Conservation (phyloP, 768 basidiomycete genomes). For the Leucocoprinus birnbaumii region DNA sequence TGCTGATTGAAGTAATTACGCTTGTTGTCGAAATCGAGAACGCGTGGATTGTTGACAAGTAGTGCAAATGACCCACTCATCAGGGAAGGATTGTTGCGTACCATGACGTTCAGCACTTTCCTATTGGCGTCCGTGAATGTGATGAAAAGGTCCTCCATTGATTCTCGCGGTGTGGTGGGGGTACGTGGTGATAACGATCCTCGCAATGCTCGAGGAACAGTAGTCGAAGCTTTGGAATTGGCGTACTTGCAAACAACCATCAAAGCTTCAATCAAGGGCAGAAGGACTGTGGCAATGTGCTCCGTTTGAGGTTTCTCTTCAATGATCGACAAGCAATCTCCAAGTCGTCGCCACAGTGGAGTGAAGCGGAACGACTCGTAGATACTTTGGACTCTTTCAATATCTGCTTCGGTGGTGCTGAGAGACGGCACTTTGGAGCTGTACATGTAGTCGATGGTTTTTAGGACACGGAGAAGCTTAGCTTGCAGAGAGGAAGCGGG, state of each 20-base stretch:
- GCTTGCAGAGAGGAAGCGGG: conserved; percentile 93
- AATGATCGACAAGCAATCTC: conserved; percentile 84
- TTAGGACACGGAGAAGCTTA: conserved; percentile 92
- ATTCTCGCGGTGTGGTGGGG: conserved; percentile 65
- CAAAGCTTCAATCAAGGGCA: conserved; percentile 92
- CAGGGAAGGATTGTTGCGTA: conserved; percentile 94
- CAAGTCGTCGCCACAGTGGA: conserved; percentile 82
- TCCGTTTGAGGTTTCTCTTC: conserved; percentile 79
- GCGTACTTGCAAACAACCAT: conserved; percentile 99
- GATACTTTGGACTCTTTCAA: conserved; percentile 82
- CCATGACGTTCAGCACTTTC: conserved; percentile 94
- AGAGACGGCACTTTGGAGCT: conserved; percentile 49
- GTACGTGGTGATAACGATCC: conserved; percentile 69
- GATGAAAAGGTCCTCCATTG: conserved; percentile 90
- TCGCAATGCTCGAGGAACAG: conserved; percentile 49
- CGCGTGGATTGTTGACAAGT: conserved; percentile 91
- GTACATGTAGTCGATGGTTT: conserved; percentile 98
- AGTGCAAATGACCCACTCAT: conserved; percentile 99
- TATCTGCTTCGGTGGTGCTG: conserved; percentile 38
- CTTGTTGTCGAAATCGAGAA: conserved; percentile 99
- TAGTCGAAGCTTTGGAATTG: conserved; percentile 55
- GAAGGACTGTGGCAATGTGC: conserved; percentile 86
- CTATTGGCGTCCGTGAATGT: conserved; percentile 91
- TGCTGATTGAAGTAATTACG: conserved; percentile 94
- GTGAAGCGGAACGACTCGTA: conserved; percentile 92